phyloP scores from a whole-genome alignment of 306 rosid genomes.

The Comarum palustre region DNA sequence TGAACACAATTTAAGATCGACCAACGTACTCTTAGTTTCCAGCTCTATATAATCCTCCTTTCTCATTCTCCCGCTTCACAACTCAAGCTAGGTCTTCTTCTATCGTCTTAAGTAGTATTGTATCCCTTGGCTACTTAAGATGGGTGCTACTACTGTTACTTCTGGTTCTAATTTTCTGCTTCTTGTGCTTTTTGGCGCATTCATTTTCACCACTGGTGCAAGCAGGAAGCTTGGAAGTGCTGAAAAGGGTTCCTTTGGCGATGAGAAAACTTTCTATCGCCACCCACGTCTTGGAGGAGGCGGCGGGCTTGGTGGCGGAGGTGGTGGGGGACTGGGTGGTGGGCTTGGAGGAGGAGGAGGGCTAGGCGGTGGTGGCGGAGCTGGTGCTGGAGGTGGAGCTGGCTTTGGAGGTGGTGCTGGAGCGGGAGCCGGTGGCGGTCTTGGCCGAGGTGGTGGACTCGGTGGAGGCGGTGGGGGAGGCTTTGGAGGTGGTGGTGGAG shows the following conservation, averaged over 20 bases:
- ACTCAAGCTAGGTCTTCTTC: slow-evolving; percentile 1
- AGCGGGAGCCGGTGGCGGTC: slow-evolving; percentile 26
- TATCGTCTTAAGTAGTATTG: neutral
- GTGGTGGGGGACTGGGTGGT: slow-evolving; percentile 15
- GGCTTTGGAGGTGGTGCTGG: slow-evolving; percentile 23
- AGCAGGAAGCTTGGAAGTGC: slow-evolving; percentile 49
- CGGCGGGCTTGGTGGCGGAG: slow-evolving; percentile 30
- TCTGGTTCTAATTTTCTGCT: slow-evolving; percentile 34
- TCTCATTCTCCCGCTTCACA: slow-evolving; percentile 6
- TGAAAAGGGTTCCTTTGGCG: slow-evolving; percentile 25
- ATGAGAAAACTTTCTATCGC: slow-evolving; percentile 35
- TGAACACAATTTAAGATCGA: slow-evolving; percentile 35
- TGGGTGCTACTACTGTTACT: slow-evolving; percentile 12
- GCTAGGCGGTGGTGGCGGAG: slow-evolving; percentile 20
- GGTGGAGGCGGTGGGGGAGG: slow-evolving; percentile 52
- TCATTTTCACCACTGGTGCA: slow-evolving; percentile 51
- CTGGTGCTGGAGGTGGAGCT: slow-evolving; percentile 26
- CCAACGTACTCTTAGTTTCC: slow-evolving; percentile 19
- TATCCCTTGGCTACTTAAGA: neutral
- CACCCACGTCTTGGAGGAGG: slow-evolving; percentile 14
- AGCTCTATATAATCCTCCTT: slow-evolving; percentile 37
- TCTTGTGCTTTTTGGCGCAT: slow-evolving; percentile 43
- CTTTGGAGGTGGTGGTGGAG: slow-evolving; percentile 55
- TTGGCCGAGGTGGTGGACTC: slow-evolving; percentile 25
- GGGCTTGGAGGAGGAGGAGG: slow-evolving; percentile 38